Base-by-base conservation (phyloP, 2,329 filamentous ascomycete species). In the Alternaria ethzedia region DNA sequence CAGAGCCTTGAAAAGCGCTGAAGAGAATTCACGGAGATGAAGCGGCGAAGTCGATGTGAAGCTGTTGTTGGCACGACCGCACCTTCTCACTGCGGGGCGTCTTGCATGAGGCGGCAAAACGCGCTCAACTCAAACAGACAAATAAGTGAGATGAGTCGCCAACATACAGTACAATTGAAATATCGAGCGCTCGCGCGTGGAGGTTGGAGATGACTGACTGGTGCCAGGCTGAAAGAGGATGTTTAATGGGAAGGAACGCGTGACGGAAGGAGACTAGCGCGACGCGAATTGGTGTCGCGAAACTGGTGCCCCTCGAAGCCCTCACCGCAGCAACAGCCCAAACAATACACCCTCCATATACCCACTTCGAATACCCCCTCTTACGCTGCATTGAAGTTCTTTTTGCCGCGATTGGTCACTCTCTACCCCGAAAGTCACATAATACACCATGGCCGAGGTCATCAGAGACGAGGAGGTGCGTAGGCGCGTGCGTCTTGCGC, bases 401-500 rank as follows among this genome's bases (percentile, higher is more conserved):
- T 61, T 54, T 60, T 56, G 28, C 23, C 6, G 8, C 13, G 36
- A n/a, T 43, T 21, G 10, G 7, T 25, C 26, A 17, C 30, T 23
- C 20, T 2, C 41, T 21, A 6, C 6, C 10, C 17, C 10, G 11
- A 17, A 5, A 21, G 25, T 26, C 26, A 17, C 47, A 17, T 52
- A 50, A 25, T 36, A 54, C 44, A 51, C 21, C 50, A 79, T 79
- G 77, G 57, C 72, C 54, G 75, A 76, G 54, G 64, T 71, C 17
- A 74, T 96, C 74, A 89, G 91, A 81, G 94, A 97, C 86, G 92
- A 96, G 81, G 93, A 91, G 70, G 89, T 91, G 73, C 88, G 89
- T 73, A 90, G 96, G 83, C 92, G 94, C 75, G 89, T 97, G 79
- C 91, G 93, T 74, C 89, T 91, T 68, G 94, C 93, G n/a, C 88